Base-by-base conservation (phyloP, 1,284 basidiomycete species). In the Pseudozyma thailandica region DNA sequence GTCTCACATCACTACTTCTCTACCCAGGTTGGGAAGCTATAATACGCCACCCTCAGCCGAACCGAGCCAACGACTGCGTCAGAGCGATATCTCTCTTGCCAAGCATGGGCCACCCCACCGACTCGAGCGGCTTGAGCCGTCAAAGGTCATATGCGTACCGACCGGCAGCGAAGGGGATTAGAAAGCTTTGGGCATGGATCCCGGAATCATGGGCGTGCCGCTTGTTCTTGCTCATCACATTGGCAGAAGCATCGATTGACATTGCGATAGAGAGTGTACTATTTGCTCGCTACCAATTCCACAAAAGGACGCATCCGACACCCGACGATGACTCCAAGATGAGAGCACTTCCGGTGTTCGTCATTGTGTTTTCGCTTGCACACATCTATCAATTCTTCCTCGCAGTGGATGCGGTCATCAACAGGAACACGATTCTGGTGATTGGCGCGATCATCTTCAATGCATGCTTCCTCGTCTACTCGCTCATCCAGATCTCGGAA, bases 401-500 rank as follows among this genome's bases (percentile, higher is more conserved):
- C 25, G 74, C 71, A n/a, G 50, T 79, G 15, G 77, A 79, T 46
- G 68, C 77, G 6, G 66, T 68, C 26, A 44, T 71, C 52, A 77
- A 77, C 62, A 47, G 75, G n/a, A 79, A 79, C 54, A 68, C 64
- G 6, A 79, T 79, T 46, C 52, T 77, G 6, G 68, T 79, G 38
- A 64, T 76, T 39, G 75, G 77, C 28, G 44, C 75, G 21, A 56
- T 71, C 54, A 55, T 77, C 51, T 77, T 79, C 63, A 79, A 79
- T 28, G 56, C 52, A 6, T 72, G 68, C 47, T 75, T 78, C 53
- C 57, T 79, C 27, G 61, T 79, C 50, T 79, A 79, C 55, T 62
- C 71, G 44, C 58, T 60, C 48, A 79, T 79, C 23, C 77, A 79
- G 58, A 79, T 78, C 48, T 65, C 66, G 13, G 77, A 79, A 51